These are phyloP conservation scores for Plasmopara muralis DNA, from an alignment of 352 stramenopile species.

Conservation along the genomic window DNA sequence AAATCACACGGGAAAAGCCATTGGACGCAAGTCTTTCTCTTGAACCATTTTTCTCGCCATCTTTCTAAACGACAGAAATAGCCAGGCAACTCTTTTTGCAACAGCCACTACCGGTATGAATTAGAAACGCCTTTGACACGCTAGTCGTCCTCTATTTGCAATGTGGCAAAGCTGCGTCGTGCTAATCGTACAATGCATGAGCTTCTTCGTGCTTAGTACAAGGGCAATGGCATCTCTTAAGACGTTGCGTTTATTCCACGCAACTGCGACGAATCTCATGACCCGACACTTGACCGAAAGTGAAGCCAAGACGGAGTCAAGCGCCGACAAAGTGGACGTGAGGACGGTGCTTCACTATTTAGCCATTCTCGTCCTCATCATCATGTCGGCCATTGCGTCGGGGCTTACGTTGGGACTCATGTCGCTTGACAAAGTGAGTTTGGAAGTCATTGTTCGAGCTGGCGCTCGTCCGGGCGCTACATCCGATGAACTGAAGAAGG, in stretches of 20 bases:
- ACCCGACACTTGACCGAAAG: conserved; percentile 11
- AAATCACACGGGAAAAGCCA: too few relatives aligned
- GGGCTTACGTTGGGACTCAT: conserved; percentile 96
- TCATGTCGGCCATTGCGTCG: conserved; percentile 90
- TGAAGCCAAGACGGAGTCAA: neutral
- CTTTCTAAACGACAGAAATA: too few relatives aligned
- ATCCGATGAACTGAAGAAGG: conserved; percentile 49
- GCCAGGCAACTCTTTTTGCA: too few relatives aligned
- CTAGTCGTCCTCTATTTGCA: neutral
- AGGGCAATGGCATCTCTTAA: conserved; percentile 9
- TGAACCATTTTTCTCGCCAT: too few relatives aligned
- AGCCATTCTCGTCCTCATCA: conserved; percentile 54
- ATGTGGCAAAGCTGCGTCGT: conserved; percentile 5
- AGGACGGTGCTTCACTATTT: conserved; percentile 36
- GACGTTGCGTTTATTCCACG: conserved; percentile 20
- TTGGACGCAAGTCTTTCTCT: too few relatives aligned
- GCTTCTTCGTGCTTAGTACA: conserved; percentile 2
- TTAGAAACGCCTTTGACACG: neutral
- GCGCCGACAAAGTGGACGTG: conserved; percentile 5
- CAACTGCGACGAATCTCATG: conserved; percentile 7
- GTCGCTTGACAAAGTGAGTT: conserved; percentile 93
- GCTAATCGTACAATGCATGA: neutral
- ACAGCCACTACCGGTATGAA: too few relatives aligned
- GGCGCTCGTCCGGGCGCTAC: conserved; percentile 75
- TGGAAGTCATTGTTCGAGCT: conserved; percentile 93